Evolutionary conservation across 441 rosid genomes (phyloP), one percentile per base, ranked within the genome.

Genomic region (Codiaeum variegatum): DNA sequence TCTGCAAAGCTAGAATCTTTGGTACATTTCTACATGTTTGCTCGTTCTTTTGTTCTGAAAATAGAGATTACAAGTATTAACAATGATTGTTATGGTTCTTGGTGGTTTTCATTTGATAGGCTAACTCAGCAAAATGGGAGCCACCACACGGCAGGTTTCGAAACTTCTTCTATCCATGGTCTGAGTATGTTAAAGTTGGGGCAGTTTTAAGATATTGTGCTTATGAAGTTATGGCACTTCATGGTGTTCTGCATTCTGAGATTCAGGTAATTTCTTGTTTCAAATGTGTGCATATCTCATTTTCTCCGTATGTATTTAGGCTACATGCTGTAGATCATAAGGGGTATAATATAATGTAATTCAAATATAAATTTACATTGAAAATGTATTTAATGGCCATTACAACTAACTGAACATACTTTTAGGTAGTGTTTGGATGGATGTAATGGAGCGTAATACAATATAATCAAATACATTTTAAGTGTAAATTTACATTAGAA

Each of bases 211-310:
- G 84, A 69, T 85, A 83, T 65, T 89, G 91, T 76, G 88, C 91
- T 55, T 86, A 86, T 63, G 90, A 89, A 65, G 89, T 89, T 75
- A 86, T 87, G 94, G 88, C 94, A 29, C 88, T 87, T 67, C 94
- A 86, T 70, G 90, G 94, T 69, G 89, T 89, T 56, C 79, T 86
- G 32, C 94, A 85, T 73, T 89, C 91, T 18, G 86, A 89, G 82
- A 89, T 86, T 59, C 38, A 29, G 38, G 38, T 28, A 29, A 28
- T 29, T 29, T 16, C 44, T 40, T 40, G 8, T 3, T 40, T 40
- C 44, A 40, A 38, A 3, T 51, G 24, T 18, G 21, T n/a, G 1
- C 7, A 11, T n/a, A 3, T 19, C 21, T 51, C 21, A 1, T 10
- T 19, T 11, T 58, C 34, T 28, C 62, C 34, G 40, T 31, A 38